Evolutionary conservation across 352 stramenopile species (phyloP).

Genomic region (Globisporangium echinulatum): DNA sequence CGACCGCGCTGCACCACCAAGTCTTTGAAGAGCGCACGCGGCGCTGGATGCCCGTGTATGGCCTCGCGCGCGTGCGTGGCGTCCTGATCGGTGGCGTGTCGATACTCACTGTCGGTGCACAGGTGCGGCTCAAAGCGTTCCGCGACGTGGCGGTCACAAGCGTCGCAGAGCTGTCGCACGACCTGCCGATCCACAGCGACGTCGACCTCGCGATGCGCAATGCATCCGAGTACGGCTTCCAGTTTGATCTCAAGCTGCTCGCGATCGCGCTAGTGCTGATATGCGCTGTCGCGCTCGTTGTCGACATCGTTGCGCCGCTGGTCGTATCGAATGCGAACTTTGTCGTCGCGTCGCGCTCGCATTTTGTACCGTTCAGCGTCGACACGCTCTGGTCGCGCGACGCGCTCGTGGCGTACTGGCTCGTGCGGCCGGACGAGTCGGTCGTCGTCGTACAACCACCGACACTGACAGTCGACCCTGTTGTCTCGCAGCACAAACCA

Average conservation of each 20-base stretch:
- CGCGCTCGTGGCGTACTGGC: constrained; percentile 10
- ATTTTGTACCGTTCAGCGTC: constrained; percentile 20
- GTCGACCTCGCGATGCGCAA: not conserved
- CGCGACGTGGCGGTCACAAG: constrained; percentile 4
- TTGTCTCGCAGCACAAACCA: not conserved
- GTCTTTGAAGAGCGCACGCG: constrained; percentile 1
- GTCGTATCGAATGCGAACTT: not conserved
- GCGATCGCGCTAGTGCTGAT: not conserved
- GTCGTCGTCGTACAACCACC: not conserved
- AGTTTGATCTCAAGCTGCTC: constrained; percentile 13
- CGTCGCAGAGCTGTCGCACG: constrained; percentile 3
- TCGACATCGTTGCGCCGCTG: not conserved
- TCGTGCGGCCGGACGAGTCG: not conserved
- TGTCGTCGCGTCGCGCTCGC: constrained; percentile 5
- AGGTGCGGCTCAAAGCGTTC: constrained; percentile 3
- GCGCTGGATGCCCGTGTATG: constrained; percentile 9
- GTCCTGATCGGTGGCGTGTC: constrained; percentile 19
- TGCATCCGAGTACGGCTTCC: constrained; percentile 7
- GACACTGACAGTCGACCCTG: no score
- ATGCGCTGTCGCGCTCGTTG: not conserved
- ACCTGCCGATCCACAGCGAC: not conserved
- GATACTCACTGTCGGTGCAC: constrained; percentile 17
- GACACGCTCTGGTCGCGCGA: constrained; percentile 16
- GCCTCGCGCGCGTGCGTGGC: constrained; percentile 17
- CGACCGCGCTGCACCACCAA: not conserved